A percentile compares a stretch with the other conserved stretches of the same genome.
phyloP scores from a whole-genome alignment of 805 yeast genomes.

The Starmerella etchellsii region DNA sequence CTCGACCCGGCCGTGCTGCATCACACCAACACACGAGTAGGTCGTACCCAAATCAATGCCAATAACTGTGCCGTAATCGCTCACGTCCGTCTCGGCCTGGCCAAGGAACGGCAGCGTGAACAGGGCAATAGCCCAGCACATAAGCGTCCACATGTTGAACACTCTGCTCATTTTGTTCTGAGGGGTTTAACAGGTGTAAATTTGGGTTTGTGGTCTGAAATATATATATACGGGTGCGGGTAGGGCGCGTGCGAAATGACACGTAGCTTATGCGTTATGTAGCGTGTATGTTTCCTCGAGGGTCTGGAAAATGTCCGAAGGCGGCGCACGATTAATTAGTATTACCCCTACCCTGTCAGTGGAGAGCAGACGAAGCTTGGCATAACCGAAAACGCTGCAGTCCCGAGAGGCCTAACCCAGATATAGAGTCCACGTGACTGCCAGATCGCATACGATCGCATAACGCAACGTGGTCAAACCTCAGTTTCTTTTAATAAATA shows the following conservation, averaged over 20 bases:
- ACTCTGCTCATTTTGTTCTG: conserved; percentile 11
- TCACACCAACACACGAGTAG: conserved; percentile 89
- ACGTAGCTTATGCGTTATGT: background rate
- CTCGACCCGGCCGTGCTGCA: conserved; percentile 77
- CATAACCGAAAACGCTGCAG: too few species aligned
- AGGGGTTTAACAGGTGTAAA: background rate
- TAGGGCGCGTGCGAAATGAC: background rate
- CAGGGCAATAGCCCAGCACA: conserved; percentile 27
- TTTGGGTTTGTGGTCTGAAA: background rate
- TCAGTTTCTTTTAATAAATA: too few species aligned
- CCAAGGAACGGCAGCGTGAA: conserved; percentile 28
- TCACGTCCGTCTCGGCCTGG: conserved; percentile 23
- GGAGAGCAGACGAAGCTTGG: too few species aligned
- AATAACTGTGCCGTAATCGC: conserved; percentile 42
- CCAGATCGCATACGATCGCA: too few species aligned
- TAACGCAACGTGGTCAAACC: too few species aligned
- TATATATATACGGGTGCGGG: background rate
- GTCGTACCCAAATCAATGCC: conserved; percentile 98
- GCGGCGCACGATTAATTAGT: too few species aligned
- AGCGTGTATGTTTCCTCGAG: background rate
- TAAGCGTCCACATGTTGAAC: conserved; percentile 24
- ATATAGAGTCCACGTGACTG: too few species aligned
- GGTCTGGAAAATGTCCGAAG: background rate
- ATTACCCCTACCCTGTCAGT: too few species aligned
- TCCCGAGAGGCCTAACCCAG: too few species aligned